Evolutionary conservation across 1,284 basidiomycete species (phyloP).

Genomic region (Amylostereum chailletii): DNA sequence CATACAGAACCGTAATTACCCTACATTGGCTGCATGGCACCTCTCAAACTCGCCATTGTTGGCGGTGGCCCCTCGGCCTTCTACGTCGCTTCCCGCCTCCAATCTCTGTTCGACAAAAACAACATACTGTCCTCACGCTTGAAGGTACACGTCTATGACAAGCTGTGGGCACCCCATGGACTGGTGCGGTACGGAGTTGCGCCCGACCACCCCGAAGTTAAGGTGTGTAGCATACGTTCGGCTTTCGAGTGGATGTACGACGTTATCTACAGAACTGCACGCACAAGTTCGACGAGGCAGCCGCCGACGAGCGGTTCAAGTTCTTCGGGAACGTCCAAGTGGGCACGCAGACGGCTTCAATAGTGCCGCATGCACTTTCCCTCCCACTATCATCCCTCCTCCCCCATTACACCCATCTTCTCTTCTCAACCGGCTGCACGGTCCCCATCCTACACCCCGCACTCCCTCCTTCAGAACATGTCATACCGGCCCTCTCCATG

Average conservation of each 20-base stretch:
- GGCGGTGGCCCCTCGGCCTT: constrained; percentile 94
- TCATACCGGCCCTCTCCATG: constrained; percentile 75
- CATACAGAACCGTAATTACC: too few relatives aligned
- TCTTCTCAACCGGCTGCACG: constrained; percentile 78
- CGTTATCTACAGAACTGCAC: constrained; percentile 75
- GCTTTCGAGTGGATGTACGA: constrained; percentile 2
- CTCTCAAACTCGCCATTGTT: constrained; percentile 65
- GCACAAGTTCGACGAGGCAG: constrained; percentile 81
- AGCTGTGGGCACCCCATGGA: constrained; percentile 91
- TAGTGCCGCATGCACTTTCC: constrained; percentile 39
- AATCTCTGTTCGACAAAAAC: constrained; percentile 49
- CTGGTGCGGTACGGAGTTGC: constrained; percentile 96
- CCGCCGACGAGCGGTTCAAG: constrained; percentile 65
- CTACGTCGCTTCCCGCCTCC: constrained; percentile 82
- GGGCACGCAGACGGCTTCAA: constrained; percentile 26
- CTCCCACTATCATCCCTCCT: constrained; percentile 53
- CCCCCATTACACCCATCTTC: constrained; percentile 70
- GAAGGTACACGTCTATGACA: constrained; percentile 85
- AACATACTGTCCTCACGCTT: constrained; percentile 32
- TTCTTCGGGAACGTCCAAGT: constrained; percentile 94
- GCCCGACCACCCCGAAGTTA: constrained; percentile 98
- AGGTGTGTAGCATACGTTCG: constrained; percentile 41
- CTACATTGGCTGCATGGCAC: too few relatives aligned
- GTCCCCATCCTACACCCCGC: constrained; percentile 48
- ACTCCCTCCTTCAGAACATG: constrained; percentile 43